phyloP scores from a whole-genome alignment of 768 basidiomycete species.

The Ramaria rubella region DNA sequence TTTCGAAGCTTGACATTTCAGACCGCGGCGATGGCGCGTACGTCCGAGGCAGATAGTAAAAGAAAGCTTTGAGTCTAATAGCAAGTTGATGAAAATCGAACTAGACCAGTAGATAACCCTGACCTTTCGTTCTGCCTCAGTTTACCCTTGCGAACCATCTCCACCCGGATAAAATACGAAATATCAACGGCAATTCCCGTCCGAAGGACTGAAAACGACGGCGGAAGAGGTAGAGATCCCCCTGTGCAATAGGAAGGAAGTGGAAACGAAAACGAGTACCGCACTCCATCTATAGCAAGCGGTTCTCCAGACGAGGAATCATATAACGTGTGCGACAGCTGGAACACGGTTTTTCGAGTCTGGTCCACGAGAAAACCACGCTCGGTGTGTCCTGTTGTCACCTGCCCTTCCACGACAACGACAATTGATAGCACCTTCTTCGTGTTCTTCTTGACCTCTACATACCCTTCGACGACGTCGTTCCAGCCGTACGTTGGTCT shows the following conservation, averaged over 20 bases:
- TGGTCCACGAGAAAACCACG: constrained; percentile 24
- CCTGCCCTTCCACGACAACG: constrained; percentile 34
- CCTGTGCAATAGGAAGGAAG: constrained; percentile 32
- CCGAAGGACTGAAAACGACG: constrained; percentile 30
- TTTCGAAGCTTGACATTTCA: not conserved
- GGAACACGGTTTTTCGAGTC: constrained; percentile 22
- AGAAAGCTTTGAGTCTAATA: constrained; percentile 5
- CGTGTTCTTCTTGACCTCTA: constrained; percentile 30
- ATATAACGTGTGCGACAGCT: constrained; percentile 25
- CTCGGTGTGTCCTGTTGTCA: constrained; percentile 29
- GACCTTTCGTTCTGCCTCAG: constrained; percentile 7
- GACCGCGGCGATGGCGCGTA: not conserved
- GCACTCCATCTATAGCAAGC: constrained; percentile 15
- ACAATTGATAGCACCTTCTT: constrained; percentile 33
- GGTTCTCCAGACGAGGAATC: constrained; percentile 14
- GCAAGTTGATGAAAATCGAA: not conserved
- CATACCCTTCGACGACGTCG: constrained; percentile 34
- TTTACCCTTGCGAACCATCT: constrained; percentile 32
- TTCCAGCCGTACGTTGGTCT: constrained; percentile 38
- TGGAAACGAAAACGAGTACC: constrained; percentile 32
- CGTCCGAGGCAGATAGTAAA: constrained; percentile 8
- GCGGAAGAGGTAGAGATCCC: constrained; percentile 28
- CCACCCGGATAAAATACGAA: constrained; percentile 32
- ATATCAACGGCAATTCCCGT: constrained; percentile 27
- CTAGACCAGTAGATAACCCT: not conserved